phyloP scores from a whole-genome alignment of 805 yeast species.

The Starmerella vitae region DNA sequence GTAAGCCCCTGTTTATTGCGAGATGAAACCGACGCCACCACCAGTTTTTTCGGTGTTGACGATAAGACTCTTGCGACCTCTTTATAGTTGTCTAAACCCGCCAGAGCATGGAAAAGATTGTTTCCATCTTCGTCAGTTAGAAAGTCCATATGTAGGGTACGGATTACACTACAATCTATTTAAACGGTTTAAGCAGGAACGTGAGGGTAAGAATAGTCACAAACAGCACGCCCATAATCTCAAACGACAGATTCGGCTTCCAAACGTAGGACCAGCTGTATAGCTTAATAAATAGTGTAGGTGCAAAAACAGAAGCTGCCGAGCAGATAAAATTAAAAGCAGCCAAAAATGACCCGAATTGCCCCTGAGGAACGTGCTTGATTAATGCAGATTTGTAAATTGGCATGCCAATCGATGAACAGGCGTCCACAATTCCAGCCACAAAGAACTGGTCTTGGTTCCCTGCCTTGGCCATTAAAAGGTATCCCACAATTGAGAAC shows the following conservation, averaged over 20 bases:
- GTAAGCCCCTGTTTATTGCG: conserved; percentile 18
- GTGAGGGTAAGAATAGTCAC: conserved; percentile 8
- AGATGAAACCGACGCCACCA: conserved; percentile 12
- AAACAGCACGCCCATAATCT: conserved; percentile 11
- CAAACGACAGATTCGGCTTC: conserved; percentile 19
- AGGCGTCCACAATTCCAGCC: conserved; percentile 22
- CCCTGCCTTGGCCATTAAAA: conserved; percentile 19
- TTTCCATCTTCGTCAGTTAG: conserved; percentile 11
- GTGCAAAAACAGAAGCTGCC: conserved; percentile 11
- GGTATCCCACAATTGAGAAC: conserved; percentile 21
- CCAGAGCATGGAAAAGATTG: conserved; percentile 21
- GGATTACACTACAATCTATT: neutral
- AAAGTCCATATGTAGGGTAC: neutral
- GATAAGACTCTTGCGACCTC: conserved; percentile 11
- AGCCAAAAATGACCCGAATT: conserved; percentile 25
- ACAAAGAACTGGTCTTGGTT: conserved; percentile 18
- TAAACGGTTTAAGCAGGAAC: conserved; percentile 9
- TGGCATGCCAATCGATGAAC: conserved; percentile 23
- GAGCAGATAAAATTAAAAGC: conserved; percentile 18
- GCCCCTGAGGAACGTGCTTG: conserved; percentile 23
- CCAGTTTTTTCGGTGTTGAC: conserved; percentile 8
- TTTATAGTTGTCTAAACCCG: conserved; percentile 15
- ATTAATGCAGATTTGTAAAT: conserved; percentile 23
- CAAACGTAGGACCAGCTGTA: conserved; percentile 17
- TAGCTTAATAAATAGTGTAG: conserved; percentile 17